Percentiles rank a stretch among this genome's conserved stretches.
phyloP scores from a whole-genome alignment of 306 rosid genomes.

The Sphenostylis stenocarpa region DNA sequence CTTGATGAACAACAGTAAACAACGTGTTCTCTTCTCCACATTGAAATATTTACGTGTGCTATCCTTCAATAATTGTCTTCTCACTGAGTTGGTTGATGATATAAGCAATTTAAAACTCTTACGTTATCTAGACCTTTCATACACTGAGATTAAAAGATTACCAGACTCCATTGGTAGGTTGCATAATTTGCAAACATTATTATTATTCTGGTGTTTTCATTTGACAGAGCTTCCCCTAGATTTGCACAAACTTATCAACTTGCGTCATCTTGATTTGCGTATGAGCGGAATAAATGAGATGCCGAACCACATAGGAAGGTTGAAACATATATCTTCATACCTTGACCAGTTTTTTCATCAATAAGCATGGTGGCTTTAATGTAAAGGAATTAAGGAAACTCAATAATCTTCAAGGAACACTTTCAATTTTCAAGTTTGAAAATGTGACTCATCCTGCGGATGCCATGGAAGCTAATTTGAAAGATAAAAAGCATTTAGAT shows the following conservation, averaged over 20 bases:
- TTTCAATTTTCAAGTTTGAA: neutral
- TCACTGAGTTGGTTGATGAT: neutral
- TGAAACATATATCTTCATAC: conserved; percentile 16
- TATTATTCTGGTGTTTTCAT: neutral
- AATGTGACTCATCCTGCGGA: neutral
- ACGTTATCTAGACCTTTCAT: conserved; percentile 22
- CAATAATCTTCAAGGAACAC: conserved; percentile 8
- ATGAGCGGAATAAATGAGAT: neutral
- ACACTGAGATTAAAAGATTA: neutral
- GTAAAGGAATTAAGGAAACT: conserved; percentile 13
- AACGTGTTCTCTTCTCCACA: neutral
- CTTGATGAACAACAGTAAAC: neutral
- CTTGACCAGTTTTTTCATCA: neutral
- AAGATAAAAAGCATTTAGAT: conserved; percentile 26
- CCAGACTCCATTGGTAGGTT: conserved; percentile 28
- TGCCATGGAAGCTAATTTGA: neutral
- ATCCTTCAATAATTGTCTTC: neutral
- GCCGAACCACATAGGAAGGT: conserved; percentile 22
- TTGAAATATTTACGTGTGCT: neutral
- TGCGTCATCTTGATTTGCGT: conserved; percentile 10
- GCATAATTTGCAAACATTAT: conserved; percentile 32
- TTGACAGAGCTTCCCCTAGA: conserved; percentile 6
- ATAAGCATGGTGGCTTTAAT: neutral
- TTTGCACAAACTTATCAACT: conserved; percentile 9
- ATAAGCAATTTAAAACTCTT: conserved; percentile 23